Conservation (phyloP, 495 filamentous ascomycete genomes). For the Penicillium nucicola region DNA sequence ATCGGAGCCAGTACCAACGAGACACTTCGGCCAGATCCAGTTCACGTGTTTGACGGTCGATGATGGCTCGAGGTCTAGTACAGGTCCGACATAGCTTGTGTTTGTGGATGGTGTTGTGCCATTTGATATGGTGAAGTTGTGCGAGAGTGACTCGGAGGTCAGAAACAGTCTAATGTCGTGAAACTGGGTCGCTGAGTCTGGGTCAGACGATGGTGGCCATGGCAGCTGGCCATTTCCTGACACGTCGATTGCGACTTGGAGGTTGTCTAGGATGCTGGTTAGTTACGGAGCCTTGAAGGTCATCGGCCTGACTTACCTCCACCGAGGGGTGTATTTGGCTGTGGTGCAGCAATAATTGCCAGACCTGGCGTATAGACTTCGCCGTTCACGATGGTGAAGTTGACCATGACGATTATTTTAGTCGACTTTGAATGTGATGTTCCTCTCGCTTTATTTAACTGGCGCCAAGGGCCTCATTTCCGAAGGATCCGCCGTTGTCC, state of each 20-base stretch:
- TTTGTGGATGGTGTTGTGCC: conserved; percentile 47
- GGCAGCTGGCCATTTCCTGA: conserved; percentile 59
- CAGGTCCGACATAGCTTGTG: conserved; percentile 55
- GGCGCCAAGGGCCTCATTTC: conserved; percentile 20
- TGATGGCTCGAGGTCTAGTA: conserved; percentile 57
- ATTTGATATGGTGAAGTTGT: conserved; percentile 68
- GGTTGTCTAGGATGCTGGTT: conserved; percentile 40
- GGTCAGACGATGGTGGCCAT: conserved; percentile 46
- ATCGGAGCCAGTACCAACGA: conserved; percentile 52
- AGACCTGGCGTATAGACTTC: conserved; percentile 65
- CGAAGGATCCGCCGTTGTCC: conserved; percentile 15
- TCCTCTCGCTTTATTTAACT: background rate
- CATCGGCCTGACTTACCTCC: conserved; percentile 50
- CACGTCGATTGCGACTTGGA: conserved; percentile 66
- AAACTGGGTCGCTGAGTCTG: conserved; percentile 48
- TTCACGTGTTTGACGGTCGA: conserved; percentile 69
- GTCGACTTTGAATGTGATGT: background rate
- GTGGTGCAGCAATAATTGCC: conserved; percentile 60
- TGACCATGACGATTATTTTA: conserved; percentile 8
- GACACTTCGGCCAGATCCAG: conserved; percentile 64
- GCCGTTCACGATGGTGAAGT: conserved; percentile 53
- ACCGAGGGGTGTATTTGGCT: conserved; percentile 64
- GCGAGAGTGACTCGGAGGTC: conserved; percentile 54
- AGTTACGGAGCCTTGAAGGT: no score
- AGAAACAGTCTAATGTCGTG: conserved; percentile 66